Conservation (phyloP, 106 monocot genomes). For the Apostasia shenzhenica region DNA sequence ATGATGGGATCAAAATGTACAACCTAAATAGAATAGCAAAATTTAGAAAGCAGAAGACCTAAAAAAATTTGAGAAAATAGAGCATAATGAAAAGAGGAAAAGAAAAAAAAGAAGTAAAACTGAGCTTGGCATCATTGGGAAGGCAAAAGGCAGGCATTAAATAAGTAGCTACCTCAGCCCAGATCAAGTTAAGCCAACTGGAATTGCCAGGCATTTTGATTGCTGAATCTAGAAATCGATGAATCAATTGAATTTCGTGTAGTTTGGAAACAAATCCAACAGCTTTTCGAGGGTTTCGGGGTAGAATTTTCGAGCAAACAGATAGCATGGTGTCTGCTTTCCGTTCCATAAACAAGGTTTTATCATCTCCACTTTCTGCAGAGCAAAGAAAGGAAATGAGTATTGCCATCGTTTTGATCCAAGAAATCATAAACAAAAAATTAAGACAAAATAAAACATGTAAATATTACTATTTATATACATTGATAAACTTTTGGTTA, state of each 20-base stretch:
- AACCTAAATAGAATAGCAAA: no score
- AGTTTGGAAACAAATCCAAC: conserved; percentile 43
- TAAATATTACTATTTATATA: neutral
- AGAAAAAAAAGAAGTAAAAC: no score
- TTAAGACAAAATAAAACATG: no score
- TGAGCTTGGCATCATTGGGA: no score
- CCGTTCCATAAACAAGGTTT: conserved; percentile 67
- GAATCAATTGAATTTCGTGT: conserved; percentile 14
- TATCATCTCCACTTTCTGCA: conserved; percentile 39
- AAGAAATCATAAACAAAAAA: neutral
- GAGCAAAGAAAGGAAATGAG: neutral
- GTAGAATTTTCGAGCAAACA: conserved; percentile 74
- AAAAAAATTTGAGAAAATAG: no score
- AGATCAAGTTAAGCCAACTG: neutral
- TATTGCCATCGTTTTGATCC: neutral
- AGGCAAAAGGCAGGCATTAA: neutral
- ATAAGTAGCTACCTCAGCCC: neutral
- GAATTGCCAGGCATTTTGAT: neutral
- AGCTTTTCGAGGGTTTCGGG: conserved; percentile 51
- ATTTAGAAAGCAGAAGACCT: no score
- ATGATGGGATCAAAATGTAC: no score
- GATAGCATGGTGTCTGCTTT: conserved; percentile 53
- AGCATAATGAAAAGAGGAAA: no score
- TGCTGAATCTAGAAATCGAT: neutral
- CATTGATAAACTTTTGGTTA: neutral